Base-by-base conservation (phyloP, 768 basidiomycete genomes). In the Vararia minispora region DNA sequence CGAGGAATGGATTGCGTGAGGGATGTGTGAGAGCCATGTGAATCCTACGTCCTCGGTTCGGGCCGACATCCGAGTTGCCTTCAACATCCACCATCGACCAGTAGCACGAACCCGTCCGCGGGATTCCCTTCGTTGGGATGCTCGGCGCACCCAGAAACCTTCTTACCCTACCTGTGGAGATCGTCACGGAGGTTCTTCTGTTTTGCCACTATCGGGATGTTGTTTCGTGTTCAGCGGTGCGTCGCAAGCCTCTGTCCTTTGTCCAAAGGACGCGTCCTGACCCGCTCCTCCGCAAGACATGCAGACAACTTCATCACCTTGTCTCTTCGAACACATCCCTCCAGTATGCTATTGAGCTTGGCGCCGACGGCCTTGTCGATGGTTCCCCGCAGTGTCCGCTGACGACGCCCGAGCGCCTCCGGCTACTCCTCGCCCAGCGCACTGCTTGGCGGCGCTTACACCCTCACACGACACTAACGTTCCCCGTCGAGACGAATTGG, bases 401-500 rank as follows among this genome's bases (percentile, higher is more conserved):
- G 21, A 36, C 51, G 11, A 44, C 55, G 28, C 47, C 50, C 2
- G 58, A 63, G 0, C 60, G 63, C 0, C 53, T 69, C 11, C 38
- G 40, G 0, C 54, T 53, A 1, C 56, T 70, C 0, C 56, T 57
- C 3, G 45, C 51, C 14, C 54, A 65, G 0, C 59, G 68, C 2
- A 32, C 27, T 0, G 49, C 61, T 0, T 70, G 69, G 68, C 26
- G 46, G 0, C 47, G 44, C 13, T 47, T 64, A 10, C 45, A 42
- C 11, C 61, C 61, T 57, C 43, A 39, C 5, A 40, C 41, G 0
- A 46, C 43, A 10, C 41, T 46, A 1, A 33, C 43, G 0, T 50
- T 66, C 0, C 52, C 57, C 5, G 50, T 64, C 25, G 51, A 60
- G 0, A 67, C 60, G 0, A 43, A 49, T 2, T 69, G 66, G 39